A percentile compares a stretch with the other conserved stretches of the same genome.
These are phyloP conservation scores for Trichoderma pleuroti DNA, from an alignment of 2,329 filamentous ascomycete genomes.

Conservation along the genomic window DNA sequence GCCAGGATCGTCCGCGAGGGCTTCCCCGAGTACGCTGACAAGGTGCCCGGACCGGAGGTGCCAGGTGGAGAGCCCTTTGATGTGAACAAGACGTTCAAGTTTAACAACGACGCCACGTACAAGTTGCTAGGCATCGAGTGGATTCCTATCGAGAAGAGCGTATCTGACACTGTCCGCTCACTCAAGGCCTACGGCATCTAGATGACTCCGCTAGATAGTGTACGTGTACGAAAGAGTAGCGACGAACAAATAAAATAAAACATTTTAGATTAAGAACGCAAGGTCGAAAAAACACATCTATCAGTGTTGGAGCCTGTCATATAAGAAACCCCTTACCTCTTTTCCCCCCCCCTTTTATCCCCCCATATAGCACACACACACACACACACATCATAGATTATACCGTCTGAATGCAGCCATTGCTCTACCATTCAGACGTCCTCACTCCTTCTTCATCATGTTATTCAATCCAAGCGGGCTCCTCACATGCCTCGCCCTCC, in stretches of 20 bases:
- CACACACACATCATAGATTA: not conserved
- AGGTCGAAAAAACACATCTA: not conserved
- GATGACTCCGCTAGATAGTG: not conserved
- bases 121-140: constrained; percentile 61
- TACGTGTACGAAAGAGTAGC: not conserved
- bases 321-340: not conserved
- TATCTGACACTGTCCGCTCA: constrained; percentile 62
- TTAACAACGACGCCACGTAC: constrained; percentile 57
- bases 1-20: constrained; percentile 41
- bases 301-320: not conserved
- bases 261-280: not conserved
- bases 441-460: not conserved
- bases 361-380: not conserved
- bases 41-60: constrained; percentile 44
- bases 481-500: constrained; percentile 18
- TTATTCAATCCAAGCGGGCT: constrained; percentile 25
- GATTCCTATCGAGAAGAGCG: constrained; percentile 57
- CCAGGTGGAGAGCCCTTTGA: constrained; percentile 42
- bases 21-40: constrained; percentile 49
- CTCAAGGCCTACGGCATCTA: constrained; percentile 46
- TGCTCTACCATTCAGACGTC: too few species aligned
- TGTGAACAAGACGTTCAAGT: constrained; percentile 45
- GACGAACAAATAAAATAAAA: not conserved
- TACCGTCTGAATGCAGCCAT: not conserved
- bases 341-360: not conserved